Evolutionary conservation across 768 basidiomycete species (phyloP).

Genomic region (Imleria badia): DNA sequence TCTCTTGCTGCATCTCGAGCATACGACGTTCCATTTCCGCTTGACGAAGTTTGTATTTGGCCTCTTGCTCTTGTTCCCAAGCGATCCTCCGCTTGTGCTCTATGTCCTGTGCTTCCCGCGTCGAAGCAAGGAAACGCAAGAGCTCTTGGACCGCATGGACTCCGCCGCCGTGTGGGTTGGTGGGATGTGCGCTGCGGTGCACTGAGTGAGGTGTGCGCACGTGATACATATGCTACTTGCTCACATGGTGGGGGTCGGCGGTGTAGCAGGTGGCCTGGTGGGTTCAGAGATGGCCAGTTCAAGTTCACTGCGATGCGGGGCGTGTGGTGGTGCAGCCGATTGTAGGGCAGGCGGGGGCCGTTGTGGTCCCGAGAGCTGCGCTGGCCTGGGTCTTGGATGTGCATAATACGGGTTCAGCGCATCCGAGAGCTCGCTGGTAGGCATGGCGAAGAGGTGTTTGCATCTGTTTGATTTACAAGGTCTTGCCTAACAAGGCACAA

Average conservation of each 20-base stretch:
- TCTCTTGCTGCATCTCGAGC: constrained; percentile 53
- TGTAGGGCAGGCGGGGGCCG: constrained; percentile 29
- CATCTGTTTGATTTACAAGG: constrained; percentile 30
- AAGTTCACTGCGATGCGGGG: constrained; percentile 63
- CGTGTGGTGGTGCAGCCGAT: constrained; percentile 39
- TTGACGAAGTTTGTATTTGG: constrained; percentile 51
- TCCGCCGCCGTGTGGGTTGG: constrained; percentile 35
- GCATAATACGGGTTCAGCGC: constrained; percentile 71
- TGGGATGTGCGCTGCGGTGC: constrained; percentile 16
- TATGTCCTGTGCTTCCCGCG: constrained; percentile 57
- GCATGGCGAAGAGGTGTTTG: constrained; percentile 42
- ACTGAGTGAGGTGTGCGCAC: neutral
- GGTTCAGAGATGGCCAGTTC: constrained; percentile 58
- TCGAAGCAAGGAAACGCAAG: constrained; percentile 54
- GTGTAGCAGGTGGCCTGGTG: constrained; percentile 23
- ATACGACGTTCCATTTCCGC: constrained; percentile 60
- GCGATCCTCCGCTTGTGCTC: constrained; percentile 57
- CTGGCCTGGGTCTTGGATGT: constrained; percentile 38
- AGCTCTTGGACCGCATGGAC: constrained; percentile 58
- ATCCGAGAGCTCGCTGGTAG: constrained; percentile 73
- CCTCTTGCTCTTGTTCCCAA: constrained; percentile 75
- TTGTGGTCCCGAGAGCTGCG: constrained; percentile 13
- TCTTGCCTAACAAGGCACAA: constrained; percentile 22
- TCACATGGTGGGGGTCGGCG: constrained; percentile 40
- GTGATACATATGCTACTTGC: constrained; percentile 12